Conservation (phyloP, 2,329 filamentous ascomycete species). For the Fusarium camptoceras region DNA sequence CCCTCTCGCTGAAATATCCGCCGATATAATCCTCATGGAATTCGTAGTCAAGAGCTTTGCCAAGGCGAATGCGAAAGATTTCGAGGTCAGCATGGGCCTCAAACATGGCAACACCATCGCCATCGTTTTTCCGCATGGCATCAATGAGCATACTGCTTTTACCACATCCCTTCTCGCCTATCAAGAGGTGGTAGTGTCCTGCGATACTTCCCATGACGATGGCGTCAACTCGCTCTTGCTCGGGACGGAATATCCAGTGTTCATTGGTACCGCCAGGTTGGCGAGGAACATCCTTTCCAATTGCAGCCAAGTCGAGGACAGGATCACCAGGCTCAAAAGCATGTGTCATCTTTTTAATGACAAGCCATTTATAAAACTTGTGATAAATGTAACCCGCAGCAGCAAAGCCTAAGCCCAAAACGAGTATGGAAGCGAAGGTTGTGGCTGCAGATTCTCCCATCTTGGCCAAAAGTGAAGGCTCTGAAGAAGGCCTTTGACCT, state of each 20-base stretch:
- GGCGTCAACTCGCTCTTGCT: conserved; percentile 83
- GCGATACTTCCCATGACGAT: conserved; percentile 79
- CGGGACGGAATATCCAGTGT: conserved; percentile 82
- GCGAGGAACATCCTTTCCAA: conserved; percentile 66
- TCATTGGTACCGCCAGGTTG: conserved; percentile 55
- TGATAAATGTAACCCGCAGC: conserved; percentile 82
- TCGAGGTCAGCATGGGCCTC: conserved; percentile 96
- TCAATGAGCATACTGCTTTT: conserved; percentile 97
- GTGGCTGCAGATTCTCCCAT: conserved; percentile 81
- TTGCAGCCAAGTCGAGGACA: conserved; percentile 82
- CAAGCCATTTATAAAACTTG: conserved; percentile 86
- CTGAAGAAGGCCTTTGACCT: conserved; percentile 30
- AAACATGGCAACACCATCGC: conserved; percentile 92
- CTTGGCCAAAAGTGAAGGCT: conserved; percentile 62
- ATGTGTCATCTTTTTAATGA: conserved; percentile 91
- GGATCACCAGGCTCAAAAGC: conserved; percentile 94
- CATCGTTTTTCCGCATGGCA: conserved; percentile 92
- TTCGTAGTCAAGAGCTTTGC: conserved; percentile 95
- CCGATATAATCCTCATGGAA: conserved; percentile 99
- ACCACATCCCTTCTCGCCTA: conserved; percentile 95
- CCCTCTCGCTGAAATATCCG: conserved; percentile 92
- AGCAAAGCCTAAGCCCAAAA: conserved; percentile 74
- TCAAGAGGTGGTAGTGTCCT: conserved; percentile 90
- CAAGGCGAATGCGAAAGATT: conserved; percentile 91
- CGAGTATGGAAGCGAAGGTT: conserved; percentile 78